Evolutionary conservation across 768 basidiomycete genomes (phyloP).

Genomic region (Auriculariales sp.): DNA sequence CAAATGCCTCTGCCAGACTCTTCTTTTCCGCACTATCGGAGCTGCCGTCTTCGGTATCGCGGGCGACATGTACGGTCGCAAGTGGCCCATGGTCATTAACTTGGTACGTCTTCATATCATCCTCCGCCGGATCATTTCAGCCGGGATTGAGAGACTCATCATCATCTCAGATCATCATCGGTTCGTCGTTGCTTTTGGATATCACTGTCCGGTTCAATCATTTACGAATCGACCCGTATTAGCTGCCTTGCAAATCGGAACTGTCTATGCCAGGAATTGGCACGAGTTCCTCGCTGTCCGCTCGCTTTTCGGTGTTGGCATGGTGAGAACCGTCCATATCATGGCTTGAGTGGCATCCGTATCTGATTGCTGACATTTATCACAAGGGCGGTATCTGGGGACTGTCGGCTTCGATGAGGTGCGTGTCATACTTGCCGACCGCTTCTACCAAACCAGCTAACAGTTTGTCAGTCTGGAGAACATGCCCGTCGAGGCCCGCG

Average conservation of each 20-base stretch:
- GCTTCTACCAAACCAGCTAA: background rate
- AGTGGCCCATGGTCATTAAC: conserved; percentile 21
- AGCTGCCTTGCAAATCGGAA: conserved; percentile 21
- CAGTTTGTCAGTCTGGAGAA: conserved; percentile 22
- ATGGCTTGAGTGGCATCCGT: too few relatives aligned
- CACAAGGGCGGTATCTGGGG: conserved; percentile 13
- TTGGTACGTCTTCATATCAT: conserved; percentile 6
- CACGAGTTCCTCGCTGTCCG: conserved; percentile 22
- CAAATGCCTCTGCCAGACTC: too few relatives aligned
- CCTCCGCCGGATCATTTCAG: background rate
- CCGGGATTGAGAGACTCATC: too few relatives aligned
- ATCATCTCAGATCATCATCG: background rate
- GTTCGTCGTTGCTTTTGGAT: too few relatives aligned
- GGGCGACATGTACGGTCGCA: conserved; percentile 23
- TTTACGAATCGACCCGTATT: conserved; percentile 21
- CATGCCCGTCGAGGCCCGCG: conserved; percentile 24
- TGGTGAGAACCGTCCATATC: too few relatives aligned
- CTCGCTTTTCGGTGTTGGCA: conserved; percentile 22
- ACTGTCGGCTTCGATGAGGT: conserved; percentile 5
- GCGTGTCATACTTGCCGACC: background rate
- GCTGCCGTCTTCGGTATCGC: conserved; percentile 21
- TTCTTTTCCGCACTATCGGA: conserved; percentile 24
- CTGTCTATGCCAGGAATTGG: conserved; percentile 24
- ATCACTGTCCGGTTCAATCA: too few relatives aligned
- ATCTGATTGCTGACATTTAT: too few relatives aligned